Percentiles rank a stretch among this genome's conserved stretches.
phyloP scores from a whole-genome alignment of 2,329 filamentous ascomycete species.

The Ophiostoma populinum region DNA sequence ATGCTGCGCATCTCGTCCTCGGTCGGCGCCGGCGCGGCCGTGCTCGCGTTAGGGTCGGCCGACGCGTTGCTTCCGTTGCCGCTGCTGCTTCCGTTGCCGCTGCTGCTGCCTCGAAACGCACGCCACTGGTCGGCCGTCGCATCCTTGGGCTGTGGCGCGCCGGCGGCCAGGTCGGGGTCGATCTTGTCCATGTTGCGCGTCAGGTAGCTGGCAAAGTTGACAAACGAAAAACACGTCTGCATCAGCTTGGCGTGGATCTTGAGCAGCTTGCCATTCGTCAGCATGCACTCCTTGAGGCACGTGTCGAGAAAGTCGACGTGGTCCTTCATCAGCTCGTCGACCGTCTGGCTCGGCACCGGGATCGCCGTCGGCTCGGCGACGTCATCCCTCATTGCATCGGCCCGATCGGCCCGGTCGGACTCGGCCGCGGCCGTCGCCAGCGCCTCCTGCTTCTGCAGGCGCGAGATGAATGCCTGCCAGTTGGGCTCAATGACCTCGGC shows the following conservation, averaged over 20 bases:
- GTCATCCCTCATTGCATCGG: slow-evolving; percentile 12
- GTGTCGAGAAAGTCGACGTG: slow-evolving; percentile 97
- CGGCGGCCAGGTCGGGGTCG: slow-evolving; percentile 57
- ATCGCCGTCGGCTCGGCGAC: slow-evolving; percentile 12
- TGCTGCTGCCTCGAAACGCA: slow-evolving; percentile 31
- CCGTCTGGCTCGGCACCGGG: slow-evolving; percentile 41
- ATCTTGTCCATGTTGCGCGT: slow-evolving; percentile 69
- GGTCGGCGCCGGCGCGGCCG: slow-evolving; percentile 19
- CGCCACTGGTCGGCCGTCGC: slow-evolving; percentile 46
- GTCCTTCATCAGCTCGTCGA: slow-evolving; percentile 97
- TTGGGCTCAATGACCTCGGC: slow-evolving; percentile 96
- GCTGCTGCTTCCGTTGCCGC: slow-evolving; percentile 21
- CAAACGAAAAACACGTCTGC: slow-evolving; percentile 89
- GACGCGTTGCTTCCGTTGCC: slow-evolving; percentile 16
- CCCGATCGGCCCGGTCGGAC: slow-evolving; percentile 13
- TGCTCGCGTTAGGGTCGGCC: background rate
- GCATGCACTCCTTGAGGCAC: slow-evolving; percentile 96
- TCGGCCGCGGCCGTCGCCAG: slow-evolving; percentile 15
- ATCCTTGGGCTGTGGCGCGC: slow-evolving; percentile 36
- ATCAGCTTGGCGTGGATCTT: slow-evolving; percentile 97
- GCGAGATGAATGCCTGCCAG: slow-evolving; percentile 86
- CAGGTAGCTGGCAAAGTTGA: slow-evolving; percentile 73
- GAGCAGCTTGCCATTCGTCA: slow-evolving; percentile 88
- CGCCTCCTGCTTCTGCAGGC: slow-evolving; percentile 45
- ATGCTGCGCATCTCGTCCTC: slow-evolving; percentile 27